Evolutionary conservation across 768 basidiomycete genomes (phyloP).

Genomic region (Peribolospora kevripleyi): DNA sequence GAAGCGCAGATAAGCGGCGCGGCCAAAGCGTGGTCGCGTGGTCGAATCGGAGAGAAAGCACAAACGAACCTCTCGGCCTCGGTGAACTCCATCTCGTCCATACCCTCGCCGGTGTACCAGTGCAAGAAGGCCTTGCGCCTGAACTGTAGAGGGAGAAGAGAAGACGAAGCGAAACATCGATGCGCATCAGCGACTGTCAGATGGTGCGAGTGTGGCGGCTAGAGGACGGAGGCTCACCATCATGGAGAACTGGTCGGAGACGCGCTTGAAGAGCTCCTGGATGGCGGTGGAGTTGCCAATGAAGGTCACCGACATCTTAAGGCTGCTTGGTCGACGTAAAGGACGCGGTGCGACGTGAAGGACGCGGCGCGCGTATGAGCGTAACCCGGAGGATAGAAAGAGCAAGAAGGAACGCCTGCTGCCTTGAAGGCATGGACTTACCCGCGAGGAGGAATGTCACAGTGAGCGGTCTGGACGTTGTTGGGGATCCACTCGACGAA

Average conservation of each 20-base stretch:
- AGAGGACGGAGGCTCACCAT: slow-evolving; percentile 37
- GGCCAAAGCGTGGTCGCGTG: too few species aligned
- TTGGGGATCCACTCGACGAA: slow-evolving; percentile 99
- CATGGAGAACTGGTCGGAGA: slow-evolving; percentile 91
- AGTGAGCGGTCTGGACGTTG: slow-evolving; percentile 93
- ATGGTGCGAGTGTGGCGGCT: slow-evolving; percentile 19
- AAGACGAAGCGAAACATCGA: neutral
- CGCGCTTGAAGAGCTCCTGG: slow-evolving; percentile 96
- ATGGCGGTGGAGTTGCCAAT: slow-evolving; percentile 92
- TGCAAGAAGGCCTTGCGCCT: slow-evolving; percentile 77
- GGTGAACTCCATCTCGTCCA: slow-evolving; percentile 36
- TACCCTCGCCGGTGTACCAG: slow-evolving; percentile 68
- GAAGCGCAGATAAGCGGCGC: too few species aligned
- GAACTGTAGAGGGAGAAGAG: slow-evolving; percentile 8
- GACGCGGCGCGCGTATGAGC: too few species aligned
- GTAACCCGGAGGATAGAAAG: neutral
- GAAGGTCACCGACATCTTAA: slow-evolving; percentile 95
- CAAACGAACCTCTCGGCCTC: slow-evolving; percentile 1
- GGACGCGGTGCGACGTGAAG: too few species aligned
- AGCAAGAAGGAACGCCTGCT: neutral
- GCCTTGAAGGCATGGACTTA: neutral
- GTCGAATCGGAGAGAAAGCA: too few species aligned
- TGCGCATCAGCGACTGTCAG: slow-evolving; percentile 10
- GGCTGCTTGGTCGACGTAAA: slow-evolving; percentile 6
- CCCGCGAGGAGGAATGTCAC: slow-evolving; percentile 87